Evolutionary conservation across 164 flowering plant species (phyloP), one percentile per base, ranked within the genome.

Genomic region (Tetrastigma voinierianum): DNA sequence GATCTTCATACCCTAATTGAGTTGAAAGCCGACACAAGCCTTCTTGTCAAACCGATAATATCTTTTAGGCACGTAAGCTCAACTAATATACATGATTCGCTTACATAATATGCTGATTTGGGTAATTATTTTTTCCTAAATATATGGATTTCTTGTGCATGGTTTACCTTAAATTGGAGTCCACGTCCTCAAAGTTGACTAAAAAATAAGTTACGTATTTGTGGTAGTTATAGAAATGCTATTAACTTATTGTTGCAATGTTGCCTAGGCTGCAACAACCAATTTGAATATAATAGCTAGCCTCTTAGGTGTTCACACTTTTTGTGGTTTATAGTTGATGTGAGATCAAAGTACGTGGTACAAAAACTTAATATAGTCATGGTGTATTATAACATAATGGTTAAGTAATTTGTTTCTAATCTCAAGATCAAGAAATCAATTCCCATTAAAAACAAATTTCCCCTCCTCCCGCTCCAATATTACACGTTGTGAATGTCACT

Each of bases 221-320:
- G 8, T 24, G 24, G 51, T 69, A 49, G 59, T 44, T 55, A 55
- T 47, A 20, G 17, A 16, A n/a, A 32, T 32, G 57, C 63, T 47
- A 67, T 62, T 71, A 53, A 46, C n/a, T 74, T 70, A 47, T 71
- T 43, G 80, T 67, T 78, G 74, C 25, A 62, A 52, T 72, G 67
- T 58, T 59, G 52, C 49, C 69, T 58, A 59, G 47, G 8, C 55
- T 64, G 67, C 74, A 77, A 70, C 80, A 67, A 77, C 67, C 80
- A 4, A 32, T 70, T 73, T 73, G 74, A 73, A 70, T 73, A 65
- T 20, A n/a, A n/a, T n/a, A 16, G 43, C 4, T 51, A 12, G 24
- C 25, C 7, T 53, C 10, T 49, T 53, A 17, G n/a, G 19, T 46
- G 19, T 61, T 13, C 53, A 16, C 32, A 60, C n/a, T n/a, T n/a